phyloP scores from a whole-genome alignment of 2,329 filamentous ascomycete genomes.

The Phaeosphaeriaceae sp. region DNA sequence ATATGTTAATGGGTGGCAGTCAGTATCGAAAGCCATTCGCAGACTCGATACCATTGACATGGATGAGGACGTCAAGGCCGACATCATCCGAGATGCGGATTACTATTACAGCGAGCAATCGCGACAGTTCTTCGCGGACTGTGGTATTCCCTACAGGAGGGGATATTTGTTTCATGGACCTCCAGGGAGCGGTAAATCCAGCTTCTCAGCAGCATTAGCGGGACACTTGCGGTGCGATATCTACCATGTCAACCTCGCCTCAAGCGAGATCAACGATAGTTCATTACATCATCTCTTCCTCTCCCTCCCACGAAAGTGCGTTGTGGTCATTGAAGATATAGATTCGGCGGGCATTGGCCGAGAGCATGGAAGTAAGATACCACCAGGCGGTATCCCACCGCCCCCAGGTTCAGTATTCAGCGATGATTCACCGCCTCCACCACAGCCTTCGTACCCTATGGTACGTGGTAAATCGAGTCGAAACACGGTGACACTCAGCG shows the following conservation, averaged over 20 bases:
- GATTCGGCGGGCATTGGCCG: slow-evolving; percentile 45
- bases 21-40: slow-evolving; percentile 32
- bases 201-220: slow-evolving; percentile 48
- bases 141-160: slow-evolving; percentile 42
- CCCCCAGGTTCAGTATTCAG: too few relatives aligned
- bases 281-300: slow-evolving; percentile 40
- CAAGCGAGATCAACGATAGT: slow-evolving; percentile 34
- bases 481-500: slow-evolving; percentile 64
- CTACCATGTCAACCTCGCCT: slow-evolving; percentile 47
- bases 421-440: background rate
- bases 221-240: slow-evolving; percentile 48
- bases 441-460: background rate
- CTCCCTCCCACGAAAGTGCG: slow-evolving; percentile 44
- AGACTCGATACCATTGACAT: slow-evolving; percentile 43
- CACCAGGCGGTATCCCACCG: background rate
- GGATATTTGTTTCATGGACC: slow-evolving; percentile 52
- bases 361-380: slow-evolving; percentile 13
- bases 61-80: slow-evolving; percentile 32
- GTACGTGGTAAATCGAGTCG: background rate
- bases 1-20: slow-evolving; percentile 25
- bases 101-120: slow-evolving; percentile 46
- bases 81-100: slow-evolving; percentile 44
- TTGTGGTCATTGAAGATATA: slow-evolving; percentile 53
- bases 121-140: slow-evolving; percentile 42
- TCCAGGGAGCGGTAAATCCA: slow-evolving; percentile 50